A percentile compares a stretch with the other conserved stretches of the same genome.
These are phyloP conservation scores for Centrapalus pauciflorus DNA, from an alignment of 129 eudicot species.

Conservation along the genomic window DNA sequence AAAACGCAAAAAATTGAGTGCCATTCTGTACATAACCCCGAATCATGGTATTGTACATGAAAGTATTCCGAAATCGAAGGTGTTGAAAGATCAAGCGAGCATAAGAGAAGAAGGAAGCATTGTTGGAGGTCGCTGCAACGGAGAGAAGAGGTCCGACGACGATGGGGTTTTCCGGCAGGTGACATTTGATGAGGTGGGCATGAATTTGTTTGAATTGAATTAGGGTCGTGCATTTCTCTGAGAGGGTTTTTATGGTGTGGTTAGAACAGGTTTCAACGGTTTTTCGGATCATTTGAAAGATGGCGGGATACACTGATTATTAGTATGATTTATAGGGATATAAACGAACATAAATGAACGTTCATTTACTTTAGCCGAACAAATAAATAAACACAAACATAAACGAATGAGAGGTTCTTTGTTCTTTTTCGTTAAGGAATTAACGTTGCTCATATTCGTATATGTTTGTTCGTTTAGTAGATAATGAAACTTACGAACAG, in stretches of 20 bases:
- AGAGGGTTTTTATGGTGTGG: conserved; percentile 22
- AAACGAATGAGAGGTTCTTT: too few species aligned
- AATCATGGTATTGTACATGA: conserved; percentile 57
- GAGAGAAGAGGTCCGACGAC: conserved; percentile 41
- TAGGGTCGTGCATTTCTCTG: conserved; percentile 37
- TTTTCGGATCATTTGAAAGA: conserved; percentile 32
- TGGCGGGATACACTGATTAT: neutral
- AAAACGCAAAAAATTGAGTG: conserved; percentile 4
- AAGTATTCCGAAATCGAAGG: conserved; percentile 35
- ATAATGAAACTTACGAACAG: too few species aligned
- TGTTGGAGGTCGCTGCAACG: conserved; percentile 32
- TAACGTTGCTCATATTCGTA: too few species aligned
- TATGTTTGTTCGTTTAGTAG: too few species aligned
- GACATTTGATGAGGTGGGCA: conserved; percentile 47
- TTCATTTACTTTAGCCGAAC: too few species aligned
- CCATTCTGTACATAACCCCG: conserved; percentile 34
- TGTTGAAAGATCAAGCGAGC: conserved; percentile 32
- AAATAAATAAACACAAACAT: too few species aligned
- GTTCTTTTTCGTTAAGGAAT: too few species aligned
- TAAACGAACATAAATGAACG: too few species aligned
- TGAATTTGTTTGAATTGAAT: conserved; percentile 51
- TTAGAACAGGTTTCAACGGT: conserved; percentile 18
- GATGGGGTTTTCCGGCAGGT: conserved; percentile 27
- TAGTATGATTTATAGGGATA: too few species aligned
- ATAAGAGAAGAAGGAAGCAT: conserved; percentile 42